Conservation (phyloP, 768 basidiomycete genomes). For the Podaxis sp. region DNA sequence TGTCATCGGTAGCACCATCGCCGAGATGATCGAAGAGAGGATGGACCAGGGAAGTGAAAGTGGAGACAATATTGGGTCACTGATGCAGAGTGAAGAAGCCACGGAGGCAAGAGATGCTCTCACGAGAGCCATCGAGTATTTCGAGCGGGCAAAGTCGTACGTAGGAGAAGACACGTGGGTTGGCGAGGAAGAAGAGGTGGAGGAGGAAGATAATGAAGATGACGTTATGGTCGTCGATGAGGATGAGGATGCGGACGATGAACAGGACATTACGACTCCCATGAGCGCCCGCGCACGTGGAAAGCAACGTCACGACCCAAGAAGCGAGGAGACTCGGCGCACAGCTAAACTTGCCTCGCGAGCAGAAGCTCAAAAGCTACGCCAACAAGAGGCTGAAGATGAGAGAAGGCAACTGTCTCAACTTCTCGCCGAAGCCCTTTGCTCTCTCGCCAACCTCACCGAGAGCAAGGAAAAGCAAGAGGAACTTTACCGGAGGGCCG, state of each 20-base stretch:
- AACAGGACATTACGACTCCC: background rate
- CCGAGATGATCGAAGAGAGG: conserved; percentile 53
- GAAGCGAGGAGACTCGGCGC: background rate
- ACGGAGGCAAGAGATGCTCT: conserved; percentile 54
- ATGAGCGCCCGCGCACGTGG: conserved; percentile 11
- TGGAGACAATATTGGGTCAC: conserved; percentile 21
- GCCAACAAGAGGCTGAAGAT: conserved; percentile 2
- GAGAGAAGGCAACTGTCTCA: conserved; percentile 4
- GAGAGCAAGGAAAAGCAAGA: conserved; percentile 8
- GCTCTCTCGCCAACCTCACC: conserved; percentile 11
- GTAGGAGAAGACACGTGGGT: conserved; percentile 16
- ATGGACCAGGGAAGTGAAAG: conserved; percentile 43
- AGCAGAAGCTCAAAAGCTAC: background rate
- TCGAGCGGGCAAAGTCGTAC: conserved; percentile 37
- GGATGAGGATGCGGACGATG: conserved; percentile 8
- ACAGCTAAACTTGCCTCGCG: background rate
- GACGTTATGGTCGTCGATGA: background rate
- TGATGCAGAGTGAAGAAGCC: conserved; percentile 47
- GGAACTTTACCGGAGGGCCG: conserved; percentile 8
- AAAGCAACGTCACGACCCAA: conserved; percentile 4
- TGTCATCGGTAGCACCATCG: conserved; percentile 50
- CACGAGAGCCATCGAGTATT: conserved; percentile 39
- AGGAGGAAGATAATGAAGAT: conserved; percentile 12
- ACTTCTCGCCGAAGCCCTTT: conserved; percentile 9
- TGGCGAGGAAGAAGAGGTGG: conserved; percentile 12